Percentiles rank a stretch among this genome's conserved stretches.
phyloP scores from a whole-genome alignment of 2,329 filamentous ascomycete genomes.

The Scytalidium lignicola region DNA sequence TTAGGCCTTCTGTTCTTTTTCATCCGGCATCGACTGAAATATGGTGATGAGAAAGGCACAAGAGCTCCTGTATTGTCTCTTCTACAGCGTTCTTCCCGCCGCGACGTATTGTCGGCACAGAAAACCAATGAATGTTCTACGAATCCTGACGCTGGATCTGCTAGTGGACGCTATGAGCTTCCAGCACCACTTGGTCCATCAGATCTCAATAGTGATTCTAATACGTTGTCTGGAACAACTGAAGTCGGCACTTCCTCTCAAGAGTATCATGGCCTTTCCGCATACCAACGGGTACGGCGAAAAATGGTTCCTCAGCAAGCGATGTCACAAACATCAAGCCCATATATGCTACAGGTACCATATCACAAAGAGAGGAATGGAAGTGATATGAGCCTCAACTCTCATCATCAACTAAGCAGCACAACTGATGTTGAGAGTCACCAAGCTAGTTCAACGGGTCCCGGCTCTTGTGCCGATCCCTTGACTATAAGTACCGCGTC shows the following conservation, averaged over 20 bases:
- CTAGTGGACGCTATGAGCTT: constrained; percentile 21
- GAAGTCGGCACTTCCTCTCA: constrained; percentile 14
- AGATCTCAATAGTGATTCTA: constrained; percentile 22
- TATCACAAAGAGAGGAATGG: constrained; percentile 30
- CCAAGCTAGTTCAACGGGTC: constrained; percentile 12
- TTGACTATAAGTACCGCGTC: constrained; percentile 8
- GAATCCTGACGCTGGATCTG: constrained; percentile 35
- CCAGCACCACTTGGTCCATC: constrained; percentile 18
- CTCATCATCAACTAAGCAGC: constrained; percentile 30
- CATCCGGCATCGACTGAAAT: constrained; percentile 10
- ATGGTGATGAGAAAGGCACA: constrained; percentile 2
- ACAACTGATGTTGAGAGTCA: constrained; percentile 12
- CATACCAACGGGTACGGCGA: constrained; percentile 46
- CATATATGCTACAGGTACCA: constrained; percentile 2
- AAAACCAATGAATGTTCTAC: constrained; percentile 45
- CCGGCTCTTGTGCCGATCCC: constrained; percentile 4
- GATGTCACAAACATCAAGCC: constrained; percentile 43
- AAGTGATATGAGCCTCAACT: constrained; percentile 22
- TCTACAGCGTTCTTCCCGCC: constrained; percentile 45
- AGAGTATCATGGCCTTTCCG: constrained; percentile 34
- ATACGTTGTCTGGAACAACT: constrained; percentile 16
- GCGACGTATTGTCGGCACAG: constrained; percentile 42
- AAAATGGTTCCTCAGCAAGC: constrained; percentile 48
- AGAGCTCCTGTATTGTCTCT: constrained; percentile 48
- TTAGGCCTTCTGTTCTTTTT: constrained; percentile 10